Base-by-base conservation (phyloP, 805 yeast genomes). In the Saturnispora galanensis region DNA sequence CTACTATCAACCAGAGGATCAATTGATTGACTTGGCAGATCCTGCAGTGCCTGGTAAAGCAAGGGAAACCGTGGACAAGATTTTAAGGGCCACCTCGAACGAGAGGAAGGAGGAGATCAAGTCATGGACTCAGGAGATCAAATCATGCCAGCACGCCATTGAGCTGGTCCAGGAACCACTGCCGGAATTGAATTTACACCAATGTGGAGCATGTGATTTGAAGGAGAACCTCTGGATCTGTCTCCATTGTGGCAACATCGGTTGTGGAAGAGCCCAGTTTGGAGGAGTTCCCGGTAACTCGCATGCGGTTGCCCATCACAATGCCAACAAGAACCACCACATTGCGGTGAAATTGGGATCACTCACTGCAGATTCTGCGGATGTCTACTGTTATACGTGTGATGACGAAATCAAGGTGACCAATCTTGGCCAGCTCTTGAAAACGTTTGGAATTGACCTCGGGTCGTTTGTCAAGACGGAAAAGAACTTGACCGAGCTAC, bases 231-330 rank as follows among this genome's bases (percentile, higher is more conserved):
- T 93, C 39, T 93, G 99, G 99, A 69, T 93, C 13, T 93, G 99
- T 66, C 64, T 93, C 38, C 74, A 75, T 40, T 93, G 98, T 71
- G 98, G 98, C 2, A 66, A 74, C n/a, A 55, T 88, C 10, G 96
- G 96, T 4, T 93, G 99, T 65, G 99, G 99, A 5, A 70, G 99
- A 51, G 79, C 80, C 30, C 98, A 93, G 62, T 86, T 84, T 57
- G 98, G 97, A 31, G 90, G 94, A 18, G 77, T 84, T 10, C 82
- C 88, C n/a, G 99, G 99, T 5, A 78, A 90, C 57, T 80, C 95
- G 0, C 98, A 93, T 61, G 97, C 95, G 0, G 65, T 90, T 47
- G 59, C 63, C 0, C 99, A 93, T 63, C 81, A 60, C 56, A 76
- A 81, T 33, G 32, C 49, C 0, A 42, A 56, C 10, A 52, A 75